Evolutionary conservation across 495 filamentous ascomycete species (phyloP).

Genomic region (Aspergillus kassunensis): DNA sequence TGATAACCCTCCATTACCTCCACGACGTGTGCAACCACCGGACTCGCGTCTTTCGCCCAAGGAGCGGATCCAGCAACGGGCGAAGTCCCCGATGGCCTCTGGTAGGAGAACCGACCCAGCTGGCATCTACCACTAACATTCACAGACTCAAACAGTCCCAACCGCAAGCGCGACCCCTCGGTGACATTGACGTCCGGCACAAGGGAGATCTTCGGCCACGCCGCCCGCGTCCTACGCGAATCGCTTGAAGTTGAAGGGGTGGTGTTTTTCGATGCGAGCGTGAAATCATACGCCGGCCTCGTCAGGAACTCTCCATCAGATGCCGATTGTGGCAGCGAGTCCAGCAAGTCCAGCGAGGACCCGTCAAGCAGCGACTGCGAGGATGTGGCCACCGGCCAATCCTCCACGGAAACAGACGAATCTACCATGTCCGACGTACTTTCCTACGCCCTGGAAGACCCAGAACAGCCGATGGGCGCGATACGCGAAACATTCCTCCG

Average conservation of each 20-base stretch:
- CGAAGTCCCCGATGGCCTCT: background rate
- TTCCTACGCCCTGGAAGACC: background rate
- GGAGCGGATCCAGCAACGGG: background rate
- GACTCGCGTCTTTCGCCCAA: background rate
- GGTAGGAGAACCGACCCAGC: background rate
- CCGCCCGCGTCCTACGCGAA: constrained; percentile 43
- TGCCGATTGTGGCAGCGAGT: no score
- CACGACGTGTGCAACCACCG: no score
- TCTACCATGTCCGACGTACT: constrained; percentile 1
- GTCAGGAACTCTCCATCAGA: constrained; percentile 5
- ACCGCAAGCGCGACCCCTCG: background rate
- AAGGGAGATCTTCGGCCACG: constrained; percentile 20
- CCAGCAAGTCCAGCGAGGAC: constrained; percentile 2
- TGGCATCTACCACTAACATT: background rate
- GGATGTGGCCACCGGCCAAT: background rate
- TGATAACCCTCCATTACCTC: no score
- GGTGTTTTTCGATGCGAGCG: constrained; percentile 42
- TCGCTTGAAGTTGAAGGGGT: constrained; percentile 45
- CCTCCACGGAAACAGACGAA: constrained; percentile 1
- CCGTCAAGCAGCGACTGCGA: background rate
- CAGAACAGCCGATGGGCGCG: background rate
- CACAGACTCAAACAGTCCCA: background rate
- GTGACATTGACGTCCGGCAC: background rate
- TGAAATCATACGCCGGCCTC: constrained; percentile 5
- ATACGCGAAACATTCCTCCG: constrained; percentile 8